Evolutionary conservation across 345 rosid species (phyloP).

Genomic region (Geranium brycei): DNA sequence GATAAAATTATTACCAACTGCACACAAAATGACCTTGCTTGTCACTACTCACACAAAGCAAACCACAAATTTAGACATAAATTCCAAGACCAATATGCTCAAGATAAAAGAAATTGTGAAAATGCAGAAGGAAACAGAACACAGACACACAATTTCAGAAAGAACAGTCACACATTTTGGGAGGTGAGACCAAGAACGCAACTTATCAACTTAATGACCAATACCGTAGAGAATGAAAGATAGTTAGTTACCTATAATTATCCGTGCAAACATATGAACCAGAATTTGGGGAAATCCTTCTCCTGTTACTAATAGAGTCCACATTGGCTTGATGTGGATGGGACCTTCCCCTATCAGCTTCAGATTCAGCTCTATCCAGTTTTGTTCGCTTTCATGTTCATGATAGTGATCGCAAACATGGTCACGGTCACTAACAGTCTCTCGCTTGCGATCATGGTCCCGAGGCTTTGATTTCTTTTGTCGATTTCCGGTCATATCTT

Average conservation of each 20-base stretch:
- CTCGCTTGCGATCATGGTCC: slow-evolving; percentile 41
- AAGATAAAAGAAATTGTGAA: no score
- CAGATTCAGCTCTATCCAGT: slow-evolving; percentile 35
- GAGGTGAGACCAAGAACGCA: not conserved
- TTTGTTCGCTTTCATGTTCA: slow-evolving; percentile 19
- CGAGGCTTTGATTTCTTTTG: slow-evolving; percentile 44
- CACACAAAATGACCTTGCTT: no score
- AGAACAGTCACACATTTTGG: no score
- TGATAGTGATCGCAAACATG: slow-evolving; percentile 25
- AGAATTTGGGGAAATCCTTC: slow-evolving; percentile 41
- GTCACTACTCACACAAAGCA: no score
- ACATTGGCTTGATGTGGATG: slow-evolving; percentile 39
- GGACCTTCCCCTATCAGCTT: slow-evolving; percentile 50
- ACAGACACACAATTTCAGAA: no score
- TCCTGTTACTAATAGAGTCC: slow-evolving; percentile 27
- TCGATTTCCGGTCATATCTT: slow-evolving; percentile 27
- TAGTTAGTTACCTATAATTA: slow-evolving; percentile 44
- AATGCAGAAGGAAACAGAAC: no score
- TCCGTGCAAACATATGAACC: slow-evolving; percentile 46
- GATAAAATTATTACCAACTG: no score
- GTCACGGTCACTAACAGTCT: slow-evolving; percentile 17
- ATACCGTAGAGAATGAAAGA: not conserved
- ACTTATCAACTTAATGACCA: not conserved
- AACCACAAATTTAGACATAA: no score
- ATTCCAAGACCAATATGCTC: no score